A percentile compares a stretch with the other conserved stretches of the same genome.
These are phyloP conservation scores for Coemansia sp. DNA, from an alignment of 192 early-diverging fungal genomes.

Conservation along the genomic window DNA sequence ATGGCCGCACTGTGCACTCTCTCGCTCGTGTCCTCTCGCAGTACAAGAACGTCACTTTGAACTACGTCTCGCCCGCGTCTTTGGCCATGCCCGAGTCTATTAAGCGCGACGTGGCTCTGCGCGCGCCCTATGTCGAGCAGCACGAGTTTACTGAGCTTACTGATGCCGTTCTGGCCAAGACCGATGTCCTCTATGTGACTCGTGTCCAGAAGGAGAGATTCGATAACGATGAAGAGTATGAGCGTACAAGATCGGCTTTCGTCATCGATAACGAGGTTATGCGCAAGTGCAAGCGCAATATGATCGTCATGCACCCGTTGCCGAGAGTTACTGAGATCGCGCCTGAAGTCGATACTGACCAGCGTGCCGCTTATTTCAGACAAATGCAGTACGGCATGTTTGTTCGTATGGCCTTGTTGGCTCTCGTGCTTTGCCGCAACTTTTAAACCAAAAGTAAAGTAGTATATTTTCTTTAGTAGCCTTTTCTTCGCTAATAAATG, in stretches of 20 bases:
- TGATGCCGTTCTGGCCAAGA: conserved; percentile 75
- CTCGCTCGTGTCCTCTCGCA: conserved; percentile 86
- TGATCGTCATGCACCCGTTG: conserved; percentile 99
- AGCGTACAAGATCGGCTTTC: conserved; percentile 73
- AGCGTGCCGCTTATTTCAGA: conserved; percentile 96
- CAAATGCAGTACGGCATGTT: conserved; percentile 99
- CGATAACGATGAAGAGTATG: conserved; percentile 74
- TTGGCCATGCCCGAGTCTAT: conserved; percentile 88
- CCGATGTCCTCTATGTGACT: conserved; percentile 98
- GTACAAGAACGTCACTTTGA: conserved; percentile 89
- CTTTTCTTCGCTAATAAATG: background rate
- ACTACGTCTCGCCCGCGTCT: conserved; percentile 87
- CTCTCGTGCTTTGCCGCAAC: conserved; percentile 70
- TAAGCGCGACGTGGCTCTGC: conserved; percentile 65
- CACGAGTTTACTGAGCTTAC: conserved; percentile 75
- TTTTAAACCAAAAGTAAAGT: conserved; percentile 14
- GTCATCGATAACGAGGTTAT: conserved; percentile 89
- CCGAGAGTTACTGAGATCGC: conserved; percentile 95
- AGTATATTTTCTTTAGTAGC: conserved; percentile 5
- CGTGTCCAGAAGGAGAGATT: conserved; percentile 98
- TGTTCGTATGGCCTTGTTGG: conserved; percentile 97
- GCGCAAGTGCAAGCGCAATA: conserved; percentile 87
- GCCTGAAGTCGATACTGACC: conserved; percentile 97
- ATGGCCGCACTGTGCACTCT: conserved; percentile 97
- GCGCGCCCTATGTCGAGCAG: conserved; percentile 64